phyloP scores from a whole-genome alignment of 306 rosid species.

The Gleditsia sinensis region DNA sequence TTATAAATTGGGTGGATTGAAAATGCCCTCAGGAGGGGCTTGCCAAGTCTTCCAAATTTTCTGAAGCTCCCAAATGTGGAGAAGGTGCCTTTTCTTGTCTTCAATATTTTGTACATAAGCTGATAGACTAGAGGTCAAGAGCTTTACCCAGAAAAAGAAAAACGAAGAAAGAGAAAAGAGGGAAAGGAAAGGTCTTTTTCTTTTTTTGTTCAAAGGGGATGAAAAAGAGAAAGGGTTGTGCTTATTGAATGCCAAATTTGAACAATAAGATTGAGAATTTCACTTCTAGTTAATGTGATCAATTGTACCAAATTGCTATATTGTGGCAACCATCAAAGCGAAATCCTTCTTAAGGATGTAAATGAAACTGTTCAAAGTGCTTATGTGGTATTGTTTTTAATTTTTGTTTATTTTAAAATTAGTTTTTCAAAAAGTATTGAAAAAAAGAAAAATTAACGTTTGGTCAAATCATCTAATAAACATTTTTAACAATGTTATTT shows the following conservation, averaged over 20 bases:
- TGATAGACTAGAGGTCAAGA: background rate
- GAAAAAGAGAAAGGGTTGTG: constrained; percentile 2
- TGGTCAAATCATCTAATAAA: no score
- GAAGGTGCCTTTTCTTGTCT: constrained; percentile 32
- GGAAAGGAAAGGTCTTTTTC: background rate
- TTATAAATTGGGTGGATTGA: constrained; percentile 44
- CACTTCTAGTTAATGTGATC: background rate
- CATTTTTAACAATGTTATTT: no score
- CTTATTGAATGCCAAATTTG: constrained; percentile 41
- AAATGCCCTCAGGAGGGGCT: constrained; percentile 40
- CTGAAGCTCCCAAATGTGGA: constrained; percentile 37
- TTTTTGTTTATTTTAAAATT: no score
- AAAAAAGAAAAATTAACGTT: no score
- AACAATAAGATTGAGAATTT: constrained; percentile 33
- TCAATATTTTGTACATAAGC: constrained; percentile 38
- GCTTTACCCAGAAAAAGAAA: background rate
- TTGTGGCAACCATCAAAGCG: no score
- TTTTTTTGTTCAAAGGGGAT: background rate
- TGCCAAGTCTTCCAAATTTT: constrained; percentile 47
- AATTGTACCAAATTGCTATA: background rate
- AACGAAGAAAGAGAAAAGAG: background rate
- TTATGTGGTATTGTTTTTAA: no score
- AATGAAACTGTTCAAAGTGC: no score
- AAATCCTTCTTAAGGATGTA: no score
- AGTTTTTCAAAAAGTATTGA: no score